Conservation (phyloP, 306 rosid genomes). For the Cucumis hystrix region DNA sequence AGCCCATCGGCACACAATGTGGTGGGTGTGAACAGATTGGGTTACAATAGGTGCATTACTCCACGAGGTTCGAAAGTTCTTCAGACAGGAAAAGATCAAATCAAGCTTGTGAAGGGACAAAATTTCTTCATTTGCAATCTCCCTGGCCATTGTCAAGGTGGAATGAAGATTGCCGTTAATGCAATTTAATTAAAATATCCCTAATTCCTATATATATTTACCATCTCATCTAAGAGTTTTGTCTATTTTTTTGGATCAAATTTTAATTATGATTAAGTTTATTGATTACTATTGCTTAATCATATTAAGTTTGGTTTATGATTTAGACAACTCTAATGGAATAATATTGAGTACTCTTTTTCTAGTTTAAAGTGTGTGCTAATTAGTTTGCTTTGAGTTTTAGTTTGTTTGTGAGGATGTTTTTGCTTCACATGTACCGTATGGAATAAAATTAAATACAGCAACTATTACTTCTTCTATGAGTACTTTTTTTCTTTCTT, state of each 20-base stretch:
- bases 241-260: neutral
- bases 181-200: neutral
- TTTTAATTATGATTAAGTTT: neutral
- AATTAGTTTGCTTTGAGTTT: neutral
- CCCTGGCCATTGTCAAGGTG: slow-evolving; percentile 4
- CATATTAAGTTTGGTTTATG: neutral
- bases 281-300: neutral
- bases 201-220: too few species aligned
- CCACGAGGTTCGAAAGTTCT: neutral
- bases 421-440: neutral
- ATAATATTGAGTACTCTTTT: neutral
- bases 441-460: neutral
- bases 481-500: neutral
- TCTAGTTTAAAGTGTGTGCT: neutral
- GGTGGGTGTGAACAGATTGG: neutral
- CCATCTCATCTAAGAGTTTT: neutral
- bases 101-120: neutral
- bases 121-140: slow-evolving; percentile 7
- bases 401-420: neutral
- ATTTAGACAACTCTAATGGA: neutral
- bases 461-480: neutral
- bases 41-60: neutral
- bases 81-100: neutral
- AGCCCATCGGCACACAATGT: neutral
- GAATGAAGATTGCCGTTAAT: slow-evolving; percentile 6